Evolutionary conservation across 257 asterid genomes (phyloP), one percentile per base, ranked within the genome.

Genomic region (Lavandula angustifolia): DNA sequence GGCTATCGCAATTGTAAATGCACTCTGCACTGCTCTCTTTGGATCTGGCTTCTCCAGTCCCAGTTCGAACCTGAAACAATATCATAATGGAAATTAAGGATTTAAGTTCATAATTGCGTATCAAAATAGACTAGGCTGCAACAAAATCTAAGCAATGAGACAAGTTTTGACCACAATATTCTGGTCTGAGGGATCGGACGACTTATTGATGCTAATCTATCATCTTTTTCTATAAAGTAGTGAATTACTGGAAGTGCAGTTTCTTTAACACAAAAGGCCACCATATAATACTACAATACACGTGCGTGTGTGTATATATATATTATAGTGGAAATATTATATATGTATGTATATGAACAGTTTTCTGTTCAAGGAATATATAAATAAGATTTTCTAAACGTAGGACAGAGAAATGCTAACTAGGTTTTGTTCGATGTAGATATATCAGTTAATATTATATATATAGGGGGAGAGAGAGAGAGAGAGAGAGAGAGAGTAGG

Each of bases 11-110:
- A 92, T 92, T 2, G 99, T 87, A 9, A 87, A 58, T 5, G 97
- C 97, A 66, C 99, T 92, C 14, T 89, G 88, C 9, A 92, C 49
- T 1, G 99, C 99, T 56, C 97, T 81, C 70, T 71, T 85, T 6
- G 99, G 99, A 66, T 89, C 86, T 17, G 97, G 99, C 80, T 92
- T 92, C 87, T 92, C 99, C 79, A 92, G 73, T 41, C 99, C 99
- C 46, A 92, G 79, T 55, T 92, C 99, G 70, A 87, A 92, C 74
- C 99, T 92, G 85, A 71, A 12, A 54, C 37, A 31, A 3, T 7
- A 13, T 48, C 29, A 48, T 1, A 49, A 13, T 5, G 5, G 8
- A 22, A 51, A n/a, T n/a, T n/a, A n/a, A n/a, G n/a, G n/a, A n/a
- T n/a, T n/a, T n/a, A n/a, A n/a, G n/a, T 51, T n/a, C 8, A 33